Evolutionary conservation across 495 filamentous ascomycete species (phyloP).

Genomic region (Ascobolus immersus): DNA sequence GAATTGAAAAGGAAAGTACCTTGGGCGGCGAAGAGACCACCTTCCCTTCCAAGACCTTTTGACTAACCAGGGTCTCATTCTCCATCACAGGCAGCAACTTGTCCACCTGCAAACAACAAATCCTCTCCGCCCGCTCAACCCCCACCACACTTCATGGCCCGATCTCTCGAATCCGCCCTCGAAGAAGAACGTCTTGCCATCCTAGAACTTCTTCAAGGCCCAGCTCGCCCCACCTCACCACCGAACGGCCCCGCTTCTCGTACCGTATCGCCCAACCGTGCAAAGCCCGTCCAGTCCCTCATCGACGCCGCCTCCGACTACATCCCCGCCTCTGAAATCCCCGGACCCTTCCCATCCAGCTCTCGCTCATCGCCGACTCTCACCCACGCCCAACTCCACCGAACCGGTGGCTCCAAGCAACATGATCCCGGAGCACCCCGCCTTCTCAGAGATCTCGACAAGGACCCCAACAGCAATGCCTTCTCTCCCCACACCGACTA

Average conservation of each 20-base stretch:
- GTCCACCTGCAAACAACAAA: slow-evolving; percentile 4
- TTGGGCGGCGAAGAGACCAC: too few relatives aligned
- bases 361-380: background rate
- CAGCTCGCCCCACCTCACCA: slow-evolving; percentile 21
- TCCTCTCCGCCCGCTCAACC: too few relatives aligned
- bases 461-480: slow-evolving; percentile 3
- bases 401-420: slow-evolving; percentile 1
- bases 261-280: slow-evolving; percentile 22
- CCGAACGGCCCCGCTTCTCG: slow-evolving; percentile 13
- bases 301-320: slow-evolving; percentile 11
- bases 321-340: slow-evolving; percentile 13
- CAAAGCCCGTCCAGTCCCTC: slow-evolving; percentile 10
- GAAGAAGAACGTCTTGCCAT: slow-evolving; percentile 51
- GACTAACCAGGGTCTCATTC: too few relatives aligned
- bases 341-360: background rate
- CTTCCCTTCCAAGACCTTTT: too few relatives aligned
- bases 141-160: too few relatives aligned
- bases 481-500: slow-evolving; percentile 11
- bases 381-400: background rate
- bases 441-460: slow-evolving; percentile 11
- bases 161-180: slow-evolving; percentile 44
- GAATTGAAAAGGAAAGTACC: too few relatives aligned
- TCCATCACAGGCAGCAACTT: slow-evolving; percentile 3
- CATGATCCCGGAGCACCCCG: slow-evolving; percentile 9
- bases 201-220: slow-evolving; percentile 33